These are phyloP conservation scores for Pholiota microspora DNA, from an alignment of 768 basidiomycete species.

Conservation along the genomic window DNA sequence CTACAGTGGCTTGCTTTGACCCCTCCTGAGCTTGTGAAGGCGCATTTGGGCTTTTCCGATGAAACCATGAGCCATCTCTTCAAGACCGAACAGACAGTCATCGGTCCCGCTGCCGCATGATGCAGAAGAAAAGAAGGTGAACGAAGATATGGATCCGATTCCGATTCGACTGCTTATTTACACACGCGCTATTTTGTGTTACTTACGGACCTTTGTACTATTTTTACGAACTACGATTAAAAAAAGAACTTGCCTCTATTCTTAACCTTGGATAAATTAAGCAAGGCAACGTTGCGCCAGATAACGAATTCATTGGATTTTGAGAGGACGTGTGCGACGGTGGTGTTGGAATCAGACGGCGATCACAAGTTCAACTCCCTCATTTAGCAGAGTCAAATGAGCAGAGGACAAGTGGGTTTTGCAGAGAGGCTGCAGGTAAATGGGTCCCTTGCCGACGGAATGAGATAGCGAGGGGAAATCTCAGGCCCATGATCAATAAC, in stretches of 20 bases:
- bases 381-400: neutral
- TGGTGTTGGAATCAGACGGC: neutral
- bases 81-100: constrained; percentile 42
- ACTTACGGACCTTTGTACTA: constrained; percentile 1
- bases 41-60: constrained; percentile 52
- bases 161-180: neutral
- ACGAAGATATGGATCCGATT: neutral
- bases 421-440: neutral
- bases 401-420: neutral
- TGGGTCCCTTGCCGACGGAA: neutral
- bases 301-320: neutral
- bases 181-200: neutral
- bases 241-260: neutral
- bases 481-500: neutral
- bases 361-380: neutral
- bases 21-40: constrained; percentile 57
- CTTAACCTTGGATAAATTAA: neutral
- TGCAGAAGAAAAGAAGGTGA: constrained; percentile 7
- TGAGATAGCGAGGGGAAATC: neutral
- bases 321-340: neutral
- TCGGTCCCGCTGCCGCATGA: constrained; percentile 19
- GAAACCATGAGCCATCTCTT: constrained; percentile 47
- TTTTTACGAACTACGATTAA: neutral
- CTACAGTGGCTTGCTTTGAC: constrained; percentile 57
- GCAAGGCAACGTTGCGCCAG: neutral